Conservation (phyloP, 306 rosid genomes). For the Corylus avellana region DNA sequence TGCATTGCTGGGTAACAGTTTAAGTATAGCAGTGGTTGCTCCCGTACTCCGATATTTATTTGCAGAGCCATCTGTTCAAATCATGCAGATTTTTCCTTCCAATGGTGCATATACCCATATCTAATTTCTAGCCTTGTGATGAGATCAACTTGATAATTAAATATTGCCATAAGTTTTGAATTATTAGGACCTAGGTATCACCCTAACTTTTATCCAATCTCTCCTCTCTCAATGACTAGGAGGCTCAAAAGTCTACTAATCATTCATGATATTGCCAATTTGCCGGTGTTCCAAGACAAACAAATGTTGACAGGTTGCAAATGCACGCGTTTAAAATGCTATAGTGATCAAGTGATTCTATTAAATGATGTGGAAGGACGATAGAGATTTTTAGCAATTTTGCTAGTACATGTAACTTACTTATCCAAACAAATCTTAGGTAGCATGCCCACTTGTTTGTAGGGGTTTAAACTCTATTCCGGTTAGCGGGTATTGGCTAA, state of each 20-base stretch:
- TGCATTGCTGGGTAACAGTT: constrained; percentile 85
- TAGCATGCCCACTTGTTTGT: too few species aligned
- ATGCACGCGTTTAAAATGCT: not conserved
- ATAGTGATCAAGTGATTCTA: not conserved
- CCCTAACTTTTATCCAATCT: not conserved
- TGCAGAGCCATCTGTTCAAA: constrained; percentile 27
- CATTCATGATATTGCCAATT: not conserved
- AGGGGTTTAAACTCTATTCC: too few species aligned
- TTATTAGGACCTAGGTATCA: not conserved
- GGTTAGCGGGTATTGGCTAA: too few species aligned
- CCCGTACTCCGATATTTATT: constrained; percentile 75
- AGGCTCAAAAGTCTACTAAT: not conserved
- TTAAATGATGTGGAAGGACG: too few species aligned
- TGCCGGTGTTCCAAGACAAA: not conserved
- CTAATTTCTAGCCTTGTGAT: not conserved
- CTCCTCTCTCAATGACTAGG: not conserved
- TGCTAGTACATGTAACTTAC: too few species aligned
- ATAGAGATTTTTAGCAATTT: too few species aligned
- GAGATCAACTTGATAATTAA: not conserved
- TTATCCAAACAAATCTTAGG: too few species aligned
- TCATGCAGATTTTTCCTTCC: not conserved
- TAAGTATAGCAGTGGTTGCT: constrained; percentile 85
- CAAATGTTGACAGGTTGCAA: not conserved
- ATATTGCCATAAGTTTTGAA: not conserved
- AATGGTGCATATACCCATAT: not conserved